A percentile compares a stretch with the other conserved stretches of the same genome.
Conservation (phyloP, 2,329 filamentous ascomycete species). For the Arthroderma uncinatum region DNA sequence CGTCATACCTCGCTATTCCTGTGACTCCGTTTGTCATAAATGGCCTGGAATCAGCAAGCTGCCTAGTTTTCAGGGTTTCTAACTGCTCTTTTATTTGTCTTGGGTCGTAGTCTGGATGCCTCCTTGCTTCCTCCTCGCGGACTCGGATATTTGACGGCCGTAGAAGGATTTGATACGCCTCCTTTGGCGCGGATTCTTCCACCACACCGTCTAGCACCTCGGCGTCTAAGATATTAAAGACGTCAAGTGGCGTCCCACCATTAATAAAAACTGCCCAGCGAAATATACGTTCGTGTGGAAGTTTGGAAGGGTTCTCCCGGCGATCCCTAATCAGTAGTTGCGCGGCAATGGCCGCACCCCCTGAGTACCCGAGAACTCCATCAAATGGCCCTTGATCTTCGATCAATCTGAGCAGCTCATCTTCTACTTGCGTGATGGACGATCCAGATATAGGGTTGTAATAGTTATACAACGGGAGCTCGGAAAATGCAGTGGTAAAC, state of each 20-base stretch:
- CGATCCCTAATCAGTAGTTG: slow-evolving; percentile 11
- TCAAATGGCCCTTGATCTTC: slow-evolving; percentile 12
- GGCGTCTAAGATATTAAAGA: slow-evolving; percentile 12
- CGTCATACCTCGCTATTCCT: slow-evolving; percentile 9
- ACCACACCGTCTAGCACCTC: slow-evolving; percentile 11
- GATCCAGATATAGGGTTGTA: slow-evolving; percentile 9
- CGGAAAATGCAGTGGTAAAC: slow-evolving; percentile 12
- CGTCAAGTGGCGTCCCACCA: slow-evolving; percentile 14
- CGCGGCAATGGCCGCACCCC: slow-evolving; percentile 10
- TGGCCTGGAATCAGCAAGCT: slow-evolving; percentile 9
- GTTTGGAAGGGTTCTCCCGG: slow-evolving; percentile 14
- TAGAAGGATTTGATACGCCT: slow-evolving; percentile 12
- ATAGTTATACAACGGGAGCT: slow-evolving; percentile 12
- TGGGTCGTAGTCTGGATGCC: slow-evolving; percentile 13
- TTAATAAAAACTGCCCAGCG: slow-evolving; percentile 17
- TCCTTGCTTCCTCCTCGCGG: slow-evolving; percentile 11
- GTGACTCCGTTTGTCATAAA: slow-evolving; percentile 13
- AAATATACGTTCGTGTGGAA: slow-evolving; percentile 15
- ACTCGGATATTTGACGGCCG: slow-evolving; percentile 15
- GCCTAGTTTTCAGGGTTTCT: slow-evolving; percentile 10
- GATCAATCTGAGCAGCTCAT: neutral
- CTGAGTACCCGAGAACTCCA: slow-evolving; percentile 13
- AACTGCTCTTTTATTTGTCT: slow-evolving; percentile 12
- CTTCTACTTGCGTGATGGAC: slow-evolving; percentile 4
- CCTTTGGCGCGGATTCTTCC: slow-evolving; percentile 11